phyloP scores from a whole-genome alignment of 345 rosid genomes.

The Stellera chamaejasme region DNA sequence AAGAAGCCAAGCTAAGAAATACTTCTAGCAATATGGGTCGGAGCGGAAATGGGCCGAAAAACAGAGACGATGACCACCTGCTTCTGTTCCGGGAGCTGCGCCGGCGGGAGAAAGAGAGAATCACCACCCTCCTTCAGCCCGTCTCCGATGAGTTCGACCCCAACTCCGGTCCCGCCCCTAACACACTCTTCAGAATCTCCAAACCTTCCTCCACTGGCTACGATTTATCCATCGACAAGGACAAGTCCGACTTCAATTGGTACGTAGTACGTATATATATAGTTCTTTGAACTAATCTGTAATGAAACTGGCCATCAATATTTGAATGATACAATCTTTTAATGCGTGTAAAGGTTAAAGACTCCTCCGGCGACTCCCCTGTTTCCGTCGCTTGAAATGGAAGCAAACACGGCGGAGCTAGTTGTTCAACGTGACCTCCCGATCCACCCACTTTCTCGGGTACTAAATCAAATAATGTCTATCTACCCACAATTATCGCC shows the following conservation, averaged over 20 bases:
- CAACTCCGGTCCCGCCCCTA: slow-evolving; percentile 17
- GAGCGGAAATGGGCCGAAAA: slow-evolving; percentile 10
- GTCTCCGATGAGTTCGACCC: slow-evolving; percentile 54
- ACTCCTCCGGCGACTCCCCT: slow-evolving; percentile 74
- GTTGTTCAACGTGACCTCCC: slow-evolving; percentile 45
- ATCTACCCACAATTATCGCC: too few relatives aligned
- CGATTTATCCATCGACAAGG: slow-evolving; percentile 29
- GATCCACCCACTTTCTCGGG: slow-evolving; percentile 42
- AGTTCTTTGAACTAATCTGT: neutral
- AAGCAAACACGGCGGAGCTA: slow-evolving; percentile 28
- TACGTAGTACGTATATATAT: slow-evolving; percentile 4
- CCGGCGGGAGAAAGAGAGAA: slow-evolving; percentile 33
- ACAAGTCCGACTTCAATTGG: slow-evolving; percentile 54
- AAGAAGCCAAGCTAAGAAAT: neutral
- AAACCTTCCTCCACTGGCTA: slow-evolving; percentile 28
- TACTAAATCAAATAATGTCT: slow-evolving; percentile 6
- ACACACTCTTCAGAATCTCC: slow-evolving; percentile 31
- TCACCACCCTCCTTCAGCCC: slow-evolving; percentile 49
- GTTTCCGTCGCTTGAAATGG: slow-evolving; percentile 67
- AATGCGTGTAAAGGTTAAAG: slow-evolving; percentile 34
- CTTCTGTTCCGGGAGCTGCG: slow-evolving; percentile 47
- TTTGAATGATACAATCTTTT: too few relatives aligned
- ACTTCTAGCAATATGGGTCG: neutral
- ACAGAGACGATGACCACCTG: slow-evolving; percentile 39
- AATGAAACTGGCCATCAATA: too few relatives aligned